phyloP scores from a whole-genome alignment of 257 asterid genomes.

The Paulownia fortunei region DNA sequence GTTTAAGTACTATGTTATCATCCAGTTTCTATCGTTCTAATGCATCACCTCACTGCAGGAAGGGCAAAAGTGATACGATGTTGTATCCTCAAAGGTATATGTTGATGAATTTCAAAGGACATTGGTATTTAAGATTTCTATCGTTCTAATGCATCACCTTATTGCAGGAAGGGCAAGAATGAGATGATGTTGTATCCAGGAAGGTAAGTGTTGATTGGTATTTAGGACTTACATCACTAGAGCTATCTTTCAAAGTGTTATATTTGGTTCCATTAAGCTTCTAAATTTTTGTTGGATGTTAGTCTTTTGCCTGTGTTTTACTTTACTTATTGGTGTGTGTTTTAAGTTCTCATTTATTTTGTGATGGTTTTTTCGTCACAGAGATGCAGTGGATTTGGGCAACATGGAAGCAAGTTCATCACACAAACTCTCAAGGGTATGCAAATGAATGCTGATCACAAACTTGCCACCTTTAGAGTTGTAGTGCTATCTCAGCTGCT shows the following conservation, averaged over 20 bases:
- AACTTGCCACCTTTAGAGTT: not conserved
- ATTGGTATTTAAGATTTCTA: not conserved
- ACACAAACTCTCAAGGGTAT: conserved; percentile 57
- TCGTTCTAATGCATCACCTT: conserved; percentile 20
- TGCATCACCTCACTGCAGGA: conserved; percentile 35
- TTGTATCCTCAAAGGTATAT: conserved; percentile 35
- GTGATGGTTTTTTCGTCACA: conserved; percentile 38
- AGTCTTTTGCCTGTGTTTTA: conserved; percentile 11
- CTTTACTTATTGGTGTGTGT: conserved; percentile 9
- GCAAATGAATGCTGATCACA: conserved; percentile 32
- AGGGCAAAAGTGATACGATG: conserved; percentile 32
- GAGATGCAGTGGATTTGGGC: conserved; percentile 49
- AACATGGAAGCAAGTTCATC: conserved; percentile 46
- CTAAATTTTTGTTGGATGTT: conserved; percentile 3
- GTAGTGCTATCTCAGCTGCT: not conserved
- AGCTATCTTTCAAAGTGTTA: conserved; percentile 14
- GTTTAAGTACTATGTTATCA: not conserved
- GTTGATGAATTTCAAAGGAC: conserved; percentile 7
- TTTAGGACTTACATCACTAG: not conserved
- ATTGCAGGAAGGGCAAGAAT: conserved; percentile 36
- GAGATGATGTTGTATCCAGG: conserved; percentile 24
- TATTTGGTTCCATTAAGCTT: not conserved
- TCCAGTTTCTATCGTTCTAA: conserved; percentile 26
- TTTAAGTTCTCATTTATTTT: conserved; percentile 29
- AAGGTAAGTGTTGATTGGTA: conserved; percentile 27